Conservation (phyloP, 768 basidiomycete species). For the Clitopilus passeckerianus region DNA sequence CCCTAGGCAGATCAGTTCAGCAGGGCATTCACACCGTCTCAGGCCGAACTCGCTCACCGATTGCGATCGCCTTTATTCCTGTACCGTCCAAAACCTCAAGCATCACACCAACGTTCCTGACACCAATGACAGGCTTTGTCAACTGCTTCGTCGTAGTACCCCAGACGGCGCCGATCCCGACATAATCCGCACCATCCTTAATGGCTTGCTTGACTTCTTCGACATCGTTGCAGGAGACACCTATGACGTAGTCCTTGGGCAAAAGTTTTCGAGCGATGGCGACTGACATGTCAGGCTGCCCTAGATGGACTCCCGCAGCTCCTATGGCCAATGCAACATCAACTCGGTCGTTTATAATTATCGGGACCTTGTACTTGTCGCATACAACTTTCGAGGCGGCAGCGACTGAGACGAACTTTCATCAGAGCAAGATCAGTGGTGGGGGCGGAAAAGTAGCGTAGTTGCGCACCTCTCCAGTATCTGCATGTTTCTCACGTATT, state of each 20-base stretch:
- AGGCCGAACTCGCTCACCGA: constrained; percentile 49
- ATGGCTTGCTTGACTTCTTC: constrained; percentile 62
- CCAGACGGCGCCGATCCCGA: constrained; percentile 87
- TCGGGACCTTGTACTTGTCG: constrained; percentile 69
- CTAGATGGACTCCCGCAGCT: constrained; percentile 82
- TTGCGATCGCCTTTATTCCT: constrained; percentile 70
- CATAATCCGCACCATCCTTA: constrained; percentile 69
- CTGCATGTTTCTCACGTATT: constrained; percentile 78
- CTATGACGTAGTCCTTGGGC: constrained; percentile 67
- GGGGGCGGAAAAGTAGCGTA: not conserved
- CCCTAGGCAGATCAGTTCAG: constrained; percentile 38
- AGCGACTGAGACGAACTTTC: constrained; percentile 76
- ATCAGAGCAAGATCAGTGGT: not conserved
- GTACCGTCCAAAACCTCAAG: constrained; percentile 62
- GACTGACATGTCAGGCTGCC: constrained; percentile 83
- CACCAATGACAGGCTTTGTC: constrained; percentile 59
- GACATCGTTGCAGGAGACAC: constrained; percentile 70
- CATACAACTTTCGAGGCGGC: constrained; percentile 64
- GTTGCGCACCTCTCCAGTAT: constrained; percentile 71
- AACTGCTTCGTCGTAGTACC: constrained; percentile 76
- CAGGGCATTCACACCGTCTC: not conserved
- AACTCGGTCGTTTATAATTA: constrained; percentile 85
- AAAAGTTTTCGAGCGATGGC: constrained; percentile 61
- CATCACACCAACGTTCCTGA: constrained; percentile 65
- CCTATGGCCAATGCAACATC: constrained; percentile 80